Conservation (phyloP, 306 rosid species). For the Hippophae tibetana region DNA sequence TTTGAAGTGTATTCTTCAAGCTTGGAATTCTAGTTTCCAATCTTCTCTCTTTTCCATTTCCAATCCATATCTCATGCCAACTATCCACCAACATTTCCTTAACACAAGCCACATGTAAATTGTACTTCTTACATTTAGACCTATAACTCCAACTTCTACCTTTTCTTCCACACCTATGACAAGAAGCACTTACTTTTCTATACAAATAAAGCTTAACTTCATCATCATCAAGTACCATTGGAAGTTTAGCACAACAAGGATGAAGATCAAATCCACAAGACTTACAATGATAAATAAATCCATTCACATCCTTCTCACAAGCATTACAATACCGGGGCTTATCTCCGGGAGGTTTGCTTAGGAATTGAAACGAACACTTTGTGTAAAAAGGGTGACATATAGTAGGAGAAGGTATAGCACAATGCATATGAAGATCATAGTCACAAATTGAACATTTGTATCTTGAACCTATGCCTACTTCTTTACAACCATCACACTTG, state of each 20-base stretch:
- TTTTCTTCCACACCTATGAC: constrained; percentile 70
- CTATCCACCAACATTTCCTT: constrained; percentile 80
- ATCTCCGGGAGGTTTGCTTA: constrained; percentile 47
- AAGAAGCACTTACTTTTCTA: constrained; percentile 53
- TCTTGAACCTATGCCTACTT: constrained; percentile 72
- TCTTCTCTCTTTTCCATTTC: constrained; percentile 16
- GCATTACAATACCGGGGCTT: constrained; percentile 71
- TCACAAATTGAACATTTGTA: constrained; percentile 68
- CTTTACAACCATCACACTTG: constrained; percentile 96
- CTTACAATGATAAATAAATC: constrained; percentile 73
- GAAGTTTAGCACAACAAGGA: constrained; percentile 95
- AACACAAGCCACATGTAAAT: constrained; percentile 81
- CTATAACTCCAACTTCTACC: constrained; percentile 94
- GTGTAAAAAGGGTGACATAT: constrained; percentile 72
- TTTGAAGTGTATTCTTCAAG: constrained; percentile 41
- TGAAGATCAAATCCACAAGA: constrained; percentile 79
- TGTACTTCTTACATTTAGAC: constrained; percentile 71
- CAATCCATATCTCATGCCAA: constrained; percentile 50
- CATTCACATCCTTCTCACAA: constrained; percentile 68
- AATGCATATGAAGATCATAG: constrained; percentile 81
- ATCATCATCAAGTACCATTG: constrained; percentile 58
- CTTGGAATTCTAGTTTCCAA: constrained; percentile 33
- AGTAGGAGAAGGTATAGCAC: constrained; percentile 46
- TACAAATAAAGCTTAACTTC: constrained; percentile 52
- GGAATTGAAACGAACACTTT: constrained; percentile 73